Percentiles rank a stretch among this genome's conserved stretches.
These are phyloP conservation scores for Solanum corneliomulleri DNA, from an alignment of 257 asterid species.

Conservation along the genomic window DNA sequence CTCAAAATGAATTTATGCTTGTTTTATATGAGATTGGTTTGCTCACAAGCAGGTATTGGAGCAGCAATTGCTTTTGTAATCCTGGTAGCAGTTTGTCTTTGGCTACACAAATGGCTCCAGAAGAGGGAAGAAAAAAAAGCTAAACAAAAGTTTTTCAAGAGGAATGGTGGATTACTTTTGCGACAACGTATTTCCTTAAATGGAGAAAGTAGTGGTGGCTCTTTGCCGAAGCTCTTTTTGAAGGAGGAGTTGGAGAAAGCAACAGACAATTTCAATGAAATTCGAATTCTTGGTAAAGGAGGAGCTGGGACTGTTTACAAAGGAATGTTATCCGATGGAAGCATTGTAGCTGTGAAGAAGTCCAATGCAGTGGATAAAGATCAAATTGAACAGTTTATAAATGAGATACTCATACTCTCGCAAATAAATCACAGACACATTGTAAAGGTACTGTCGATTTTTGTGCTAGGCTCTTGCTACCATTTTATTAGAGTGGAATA, in stretches of 20 bases:
- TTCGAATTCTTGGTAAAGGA: not conserved
- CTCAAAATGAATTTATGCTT: not conserved
- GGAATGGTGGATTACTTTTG: constrained; percentile 27
- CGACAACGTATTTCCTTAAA: constrained; percentile 9
- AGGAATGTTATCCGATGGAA: not conserved
- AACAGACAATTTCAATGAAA: not conserved
- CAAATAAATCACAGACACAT: constrained; percentile 16
- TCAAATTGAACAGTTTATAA: constrained; percentile 26
- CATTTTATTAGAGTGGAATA: not conserved
- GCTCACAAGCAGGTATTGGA: constrained; percentile 1
- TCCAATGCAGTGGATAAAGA: constrained; percentile 16
- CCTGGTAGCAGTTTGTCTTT: not conserved
- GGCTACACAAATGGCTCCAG: not conserved
- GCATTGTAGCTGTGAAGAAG: constrained; percentile 29
- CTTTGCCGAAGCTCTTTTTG: constrained; percentile 3
- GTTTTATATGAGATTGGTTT: not conserved
- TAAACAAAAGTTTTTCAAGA: constrained; percentile 18
- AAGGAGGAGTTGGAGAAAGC: constrained; percentile 27
- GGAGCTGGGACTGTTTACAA: not conserved
- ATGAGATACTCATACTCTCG: constrained; percentile 25
- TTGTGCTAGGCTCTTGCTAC: not conserved
- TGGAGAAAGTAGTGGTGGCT: not conserved
- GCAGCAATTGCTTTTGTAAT: constrained; percentile 1
- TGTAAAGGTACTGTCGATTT: not conserved
- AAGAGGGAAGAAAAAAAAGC: constrained; percentile 1